A percentile compares a stretch with the other conserved stretches of the same genome.
These are phyloP conservation scores for Debaryomycetaceae sp. DNA, from an alignment of 1,139 yeast species.

Conservation along the genomic window DNA sequence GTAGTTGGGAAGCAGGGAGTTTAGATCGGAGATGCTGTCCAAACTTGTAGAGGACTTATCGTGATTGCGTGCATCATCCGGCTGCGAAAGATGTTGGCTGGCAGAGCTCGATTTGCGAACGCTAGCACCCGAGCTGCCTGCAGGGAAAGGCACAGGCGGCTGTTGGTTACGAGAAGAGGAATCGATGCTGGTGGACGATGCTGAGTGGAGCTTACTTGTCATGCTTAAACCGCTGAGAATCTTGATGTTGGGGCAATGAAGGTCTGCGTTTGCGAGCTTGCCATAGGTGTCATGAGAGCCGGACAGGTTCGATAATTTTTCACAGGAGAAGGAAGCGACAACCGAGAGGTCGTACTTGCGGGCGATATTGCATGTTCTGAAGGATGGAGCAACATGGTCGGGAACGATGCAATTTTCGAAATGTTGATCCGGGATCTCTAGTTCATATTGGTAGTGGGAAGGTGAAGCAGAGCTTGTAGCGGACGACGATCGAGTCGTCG, in stretches of 20 bases:
- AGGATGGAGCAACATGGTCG: conserved; percentile 49
- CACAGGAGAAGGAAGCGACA: conserved; percentile 43
- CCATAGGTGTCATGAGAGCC: conserved; percentile 14
- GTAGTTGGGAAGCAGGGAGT: conserved; percentile 27
- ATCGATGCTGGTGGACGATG: conserved; percentile 6
- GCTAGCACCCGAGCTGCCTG: not conserved
- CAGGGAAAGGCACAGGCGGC: not conserved
- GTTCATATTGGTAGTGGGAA: conserved; percentile 27
- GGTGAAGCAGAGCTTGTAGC: conserved; percentile 18
- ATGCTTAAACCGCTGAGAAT: conserved; percentile 42
- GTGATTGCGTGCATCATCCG: not conserved
- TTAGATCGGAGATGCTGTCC: not conserved
- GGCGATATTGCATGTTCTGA: conserved; percentile 54
- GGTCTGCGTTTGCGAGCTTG: conserved; percentile 27
- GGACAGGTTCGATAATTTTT: conserved; percentile 19
- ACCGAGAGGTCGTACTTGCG: conserved; percentile 46
- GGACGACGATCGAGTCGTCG: conserved; percentile 23
- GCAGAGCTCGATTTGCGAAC: conserved; percentile 2
- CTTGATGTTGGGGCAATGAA: conserved; percentile 34
- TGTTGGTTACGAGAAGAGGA: not conserved
- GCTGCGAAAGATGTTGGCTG: conserved; percentile 1
- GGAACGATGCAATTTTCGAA: conserved; percentile 46
- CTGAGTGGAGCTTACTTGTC: conserved; percentile 20
- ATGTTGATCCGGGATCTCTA: conserved; percentile 43
- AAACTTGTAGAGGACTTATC: not conserved